Base-by-base conservation (phyloP, 805 yeast genomes). In the Pichia paraexigua region DNA sequence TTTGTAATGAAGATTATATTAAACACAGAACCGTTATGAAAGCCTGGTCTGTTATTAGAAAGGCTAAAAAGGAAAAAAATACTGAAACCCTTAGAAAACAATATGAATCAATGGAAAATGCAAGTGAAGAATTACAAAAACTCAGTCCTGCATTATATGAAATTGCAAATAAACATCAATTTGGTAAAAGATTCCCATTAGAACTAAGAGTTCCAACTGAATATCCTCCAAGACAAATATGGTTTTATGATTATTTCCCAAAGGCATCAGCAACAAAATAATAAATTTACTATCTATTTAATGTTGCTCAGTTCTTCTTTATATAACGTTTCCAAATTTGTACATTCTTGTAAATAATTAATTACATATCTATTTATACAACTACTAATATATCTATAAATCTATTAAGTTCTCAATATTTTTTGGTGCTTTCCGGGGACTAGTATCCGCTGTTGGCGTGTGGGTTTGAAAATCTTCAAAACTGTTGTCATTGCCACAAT, bases 131-230 rank as follows among this genome's bases (percentile, higher is more conserved):
- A 55, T 77, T 92, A 61, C 69, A 79, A 58, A 51, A 59, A 5
- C 62, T 76, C 10, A 74, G 73, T 54, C 80, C 82, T 0, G 74
- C 69, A 45, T 71, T 92, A 48, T 90, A 73, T 59, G 76, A 73
- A 49, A 72, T 72, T 32, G 95, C 96, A 12, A 83, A 80, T 59
- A 66, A 66, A 30, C 69, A 72, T 47, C 84, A 85, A 58, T 66
- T 67, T 43, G 73, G 74, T 53, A 77, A 78, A 58, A 73, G 89
- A 60, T 90, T 87, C 66, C 92, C 96, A 6, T 70, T 87, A 60
- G 97, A 92, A 62, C 65, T 88, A 66, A 80, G 94, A 63, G 81
- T 87, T 11, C 99, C 99, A 21, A 85, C 95, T 1, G 92, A 90
- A 51, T 87, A 74, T 55, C 99, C 99, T 15, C 86, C 97, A 20